Base-by-base conservation (phyloP, 108 stramenopile species). In the Nannochloropsis oceanica region DNA sequence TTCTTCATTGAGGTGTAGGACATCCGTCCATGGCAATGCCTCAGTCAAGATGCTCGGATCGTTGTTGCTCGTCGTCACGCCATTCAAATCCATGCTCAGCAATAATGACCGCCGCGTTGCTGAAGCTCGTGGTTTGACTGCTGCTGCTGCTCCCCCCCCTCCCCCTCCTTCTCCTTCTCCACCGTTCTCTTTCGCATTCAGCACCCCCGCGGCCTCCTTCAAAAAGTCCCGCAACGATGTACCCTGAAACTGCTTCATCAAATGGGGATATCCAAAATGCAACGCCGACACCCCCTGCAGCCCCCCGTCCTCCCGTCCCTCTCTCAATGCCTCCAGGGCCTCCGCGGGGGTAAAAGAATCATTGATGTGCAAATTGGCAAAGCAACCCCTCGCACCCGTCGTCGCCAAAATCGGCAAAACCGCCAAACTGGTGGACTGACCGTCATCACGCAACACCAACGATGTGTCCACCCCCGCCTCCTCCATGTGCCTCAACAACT, bases 231-330 rank as follows among this genome's bases (percentile, higher is more conserved):
- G 2, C 59, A 73, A 73, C 22, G 59, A 7, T 9, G 59, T 7
- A 73, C 59, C 59, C 26, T 25, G 80, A 26, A 81, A 81, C 13
- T 26, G n/a, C 25, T 8, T 81, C 80, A 25, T 73, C 73, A 89
- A 84, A 46, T 89, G 89, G 80, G 89, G 89, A 73, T 89, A 89
- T 8, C 89, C 89, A 80, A 86, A 89, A 83, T 89, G 89, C 13
- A 89, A 81, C 27, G 80, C 82, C 12, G 85, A 73, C n/a, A 89
- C 24, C 24, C 80, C 84, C 43, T 83, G 84, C 26, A 83, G 50
- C 25, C 80, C 84, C n/a, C 18, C 43, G 42, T 26, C 81, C 14
- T 44, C 22, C 27, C 82, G 18, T n/a, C 26, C 46, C 18, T 73
- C 26, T 12, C 26, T 27, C 24, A 89, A 80, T 26, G 79, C 83